Percentiles rank a stretch among this genome's conserved stretches.
phyloP scores from a whole-genome alignment of 345 rosid species.

The Citrus maxima region DNA sequence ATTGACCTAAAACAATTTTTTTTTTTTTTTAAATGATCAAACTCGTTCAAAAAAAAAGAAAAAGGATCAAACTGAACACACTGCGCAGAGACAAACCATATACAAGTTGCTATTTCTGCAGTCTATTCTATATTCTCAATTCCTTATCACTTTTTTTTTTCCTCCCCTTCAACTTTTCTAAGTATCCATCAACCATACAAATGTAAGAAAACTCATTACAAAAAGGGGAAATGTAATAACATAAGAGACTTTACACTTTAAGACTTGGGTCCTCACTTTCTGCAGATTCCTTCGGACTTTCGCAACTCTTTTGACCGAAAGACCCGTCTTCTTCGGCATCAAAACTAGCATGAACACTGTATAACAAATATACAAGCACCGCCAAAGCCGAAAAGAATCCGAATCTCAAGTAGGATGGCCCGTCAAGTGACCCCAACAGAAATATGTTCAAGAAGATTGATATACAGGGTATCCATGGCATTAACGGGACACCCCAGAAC shows the following conservation, averaged over 20 bases:
- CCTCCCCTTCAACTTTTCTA: not conserved
- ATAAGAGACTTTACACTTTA: slow-evolving; percentile 36
- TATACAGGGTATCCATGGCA: slow-evolving; percentile 87
- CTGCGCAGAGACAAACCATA: not conserved
- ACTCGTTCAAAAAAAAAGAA: not conserved
- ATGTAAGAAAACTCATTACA: not conserved
- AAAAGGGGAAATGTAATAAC: not conserved
- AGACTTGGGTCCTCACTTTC: slow-evolving; percentile 29
- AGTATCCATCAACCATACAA: slow-evolving; percentile 17
- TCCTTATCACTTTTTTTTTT: not conserved
- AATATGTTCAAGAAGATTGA: slow-evolving; percentile 86
- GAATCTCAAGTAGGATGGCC: slow-evolving; percentile 66
- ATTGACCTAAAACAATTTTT: not conserved
- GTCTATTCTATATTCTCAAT: not conserved
- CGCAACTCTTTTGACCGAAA: slow-evolving; percentile 38
- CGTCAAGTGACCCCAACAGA: slow-evolving; percentile 68
- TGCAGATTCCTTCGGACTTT: slow-evolving; percentile 33
- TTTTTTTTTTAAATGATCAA: too few species aligned
- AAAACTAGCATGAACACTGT: slow-evolving; percentile 89
- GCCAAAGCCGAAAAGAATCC: slow-evolving; percentile 63
- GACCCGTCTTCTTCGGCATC: slow-evolving; percentile 64
- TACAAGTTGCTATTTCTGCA: slow-evolving; percentile 19
- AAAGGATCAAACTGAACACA: not conserved
- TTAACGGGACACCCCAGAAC: slow-evolving; percentile 86
- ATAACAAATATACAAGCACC: slow-evolving; percentile 61